Conservation (phyloP, 1,139 yeast species). For the Hyphopichia burtonii region DNA sequence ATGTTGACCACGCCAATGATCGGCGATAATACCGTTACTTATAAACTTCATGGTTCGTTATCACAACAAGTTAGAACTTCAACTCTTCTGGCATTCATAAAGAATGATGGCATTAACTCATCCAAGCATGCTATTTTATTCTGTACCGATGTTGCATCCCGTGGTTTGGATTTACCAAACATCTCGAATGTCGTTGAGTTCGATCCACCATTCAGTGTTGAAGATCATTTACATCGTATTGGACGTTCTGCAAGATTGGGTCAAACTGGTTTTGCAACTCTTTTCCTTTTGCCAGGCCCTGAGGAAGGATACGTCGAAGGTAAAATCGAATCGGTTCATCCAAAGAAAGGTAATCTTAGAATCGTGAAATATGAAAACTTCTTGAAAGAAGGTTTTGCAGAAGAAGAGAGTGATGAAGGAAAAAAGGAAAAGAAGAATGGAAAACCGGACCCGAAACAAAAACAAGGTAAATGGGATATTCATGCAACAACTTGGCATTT, state of each 20-base stretch:
- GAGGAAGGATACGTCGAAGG: constrained; percentile 82
- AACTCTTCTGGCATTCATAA: constrained; percentile 68
- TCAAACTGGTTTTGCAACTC: constrained; percentile 58
- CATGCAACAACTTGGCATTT: constrained; percentile 97
- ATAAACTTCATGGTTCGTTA: constrained; percentile 87
- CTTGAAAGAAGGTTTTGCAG: constrained; percentile 63
- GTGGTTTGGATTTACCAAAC: constrained; percentile 70
- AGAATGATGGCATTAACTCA: constrained; percentile 17
- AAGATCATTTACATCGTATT: constrained; percentile 71
- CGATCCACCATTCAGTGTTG: constrained; percentile 69
- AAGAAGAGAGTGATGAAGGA: constrained; percentile 13
- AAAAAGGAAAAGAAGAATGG: constrained; percentile 8
- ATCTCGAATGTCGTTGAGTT: constrained; percentile 64
- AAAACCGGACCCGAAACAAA: constrained; percentile 27
- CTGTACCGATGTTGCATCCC: constrained; percentile 78
- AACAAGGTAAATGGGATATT: constrained; percentile 72
- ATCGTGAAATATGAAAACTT: constrained; percentile 49
- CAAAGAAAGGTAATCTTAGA: constrained; percentile 45
- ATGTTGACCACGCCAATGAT: constrained; percentile 55
- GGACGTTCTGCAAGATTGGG: constrained; percentile 80
- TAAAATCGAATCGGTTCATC: constrained; percentile 53
- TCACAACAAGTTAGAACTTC: constrained; percentile 79
- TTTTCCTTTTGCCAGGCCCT: constrained; percentile 81
- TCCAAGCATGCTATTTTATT: constrained; percentile 64
- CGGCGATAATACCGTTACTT: constrained; percentile 52